Evolutionary conservation across 192 early-diverging fungal species (phyloP).

Genomic region (Gorgonomyces haynaldii): DNA sequence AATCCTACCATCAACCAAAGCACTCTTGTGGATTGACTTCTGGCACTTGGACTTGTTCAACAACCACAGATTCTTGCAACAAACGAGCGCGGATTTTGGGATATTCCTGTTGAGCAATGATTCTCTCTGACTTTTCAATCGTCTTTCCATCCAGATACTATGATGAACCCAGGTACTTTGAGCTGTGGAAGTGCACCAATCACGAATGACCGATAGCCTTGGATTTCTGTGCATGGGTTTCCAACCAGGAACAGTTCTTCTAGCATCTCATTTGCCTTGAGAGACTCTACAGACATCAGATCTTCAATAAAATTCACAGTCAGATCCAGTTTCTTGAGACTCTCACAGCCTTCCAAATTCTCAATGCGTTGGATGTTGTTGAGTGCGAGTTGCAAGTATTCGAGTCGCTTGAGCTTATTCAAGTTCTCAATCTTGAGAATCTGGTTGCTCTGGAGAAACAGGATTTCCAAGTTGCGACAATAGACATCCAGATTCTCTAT

Average conservation of each 20-base stretch:
- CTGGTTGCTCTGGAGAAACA: constrained; percentile 48
- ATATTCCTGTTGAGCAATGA: constrained; percentile 33
- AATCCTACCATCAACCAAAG: constrained; percentile 5
- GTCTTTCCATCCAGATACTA: constrained; percentile 38
- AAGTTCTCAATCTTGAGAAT: constrained; percentile 50
- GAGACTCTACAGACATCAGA: constrained; percentile 27
- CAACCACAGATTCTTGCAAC: too few species aligned
- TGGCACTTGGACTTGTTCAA: too few species aligned
- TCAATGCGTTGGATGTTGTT: constrained; percentile 48
- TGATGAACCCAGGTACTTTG: constrained; percentile 14
- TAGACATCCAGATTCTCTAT: constrained; percentile 51
- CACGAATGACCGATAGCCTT: constrained; percentile 43
- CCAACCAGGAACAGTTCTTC: constrained; percentile 43
- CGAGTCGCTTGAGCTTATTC: constrained; percentile 40
- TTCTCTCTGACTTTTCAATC: constrained; percentile 44
- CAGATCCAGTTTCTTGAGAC: constrained; percentile 41
- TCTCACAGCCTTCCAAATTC: constrained; percentile 46
- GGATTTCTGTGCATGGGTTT: constrained; percentile 36
- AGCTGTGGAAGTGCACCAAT: constrained; percentile 40
- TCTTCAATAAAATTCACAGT: constrained; percentile 52
- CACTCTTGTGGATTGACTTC: too few species aligned
- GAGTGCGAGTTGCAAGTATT: constrained; percentile 46
- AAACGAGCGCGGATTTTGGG: constrained; percentile 19
- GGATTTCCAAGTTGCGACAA: constrained; percentile 43
- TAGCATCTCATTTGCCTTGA: constrained; percentile 27